Evolutionary conservation across 1,284 basidiomycete genomes (phyloP).

Genomic region (Cutaneotrichosporon mucoides): DNA sequence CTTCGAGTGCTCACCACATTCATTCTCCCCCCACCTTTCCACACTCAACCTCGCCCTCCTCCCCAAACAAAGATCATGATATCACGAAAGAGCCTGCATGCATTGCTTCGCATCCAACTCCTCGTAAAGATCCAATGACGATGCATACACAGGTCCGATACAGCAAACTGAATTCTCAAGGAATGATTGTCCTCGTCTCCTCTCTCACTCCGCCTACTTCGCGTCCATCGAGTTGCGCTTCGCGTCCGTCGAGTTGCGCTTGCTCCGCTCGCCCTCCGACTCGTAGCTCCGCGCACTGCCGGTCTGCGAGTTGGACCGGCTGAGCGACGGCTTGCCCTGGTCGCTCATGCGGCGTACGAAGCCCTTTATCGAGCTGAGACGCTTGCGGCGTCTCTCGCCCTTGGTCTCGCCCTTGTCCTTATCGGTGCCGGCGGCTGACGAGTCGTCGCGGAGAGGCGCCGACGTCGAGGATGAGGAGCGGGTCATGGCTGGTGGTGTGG

Average conservation of each 20-base stretch:
- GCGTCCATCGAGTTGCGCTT: not conserved
- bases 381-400: conserved; percentile 26
- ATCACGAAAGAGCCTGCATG: not conserved
- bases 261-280: not conserved
- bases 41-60: not conserved
- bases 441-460: not conserved
- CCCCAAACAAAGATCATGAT: no score
- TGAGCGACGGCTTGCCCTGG: conserved; percentile 1
- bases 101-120: not conserved
- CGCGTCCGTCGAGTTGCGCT: not conserved
- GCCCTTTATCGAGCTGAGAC: conserved; percentile 40
- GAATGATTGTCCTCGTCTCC: no score
- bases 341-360: conserved; percentile 43
- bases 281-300: not conserved
- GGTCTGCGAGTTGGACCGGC: not conserved
- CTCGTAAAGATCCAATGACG: not conserved
- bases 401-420: not conserved
- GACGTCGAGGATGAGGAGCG: conserved; percentile 1
- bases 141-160: not conserved
- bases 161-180: not conserved
- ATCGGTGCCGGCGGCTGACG: not conserved
- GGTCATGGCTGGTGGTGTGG: not conserved
- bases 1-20: not conserved
- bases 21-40: not conserved
- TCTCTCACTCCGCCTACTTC: no score